Percentiles rank a stretch among this genome's conserved stretches.
Conservation (phyloP, 208 protist genomes). For the Leishmania tropica region DNA sequence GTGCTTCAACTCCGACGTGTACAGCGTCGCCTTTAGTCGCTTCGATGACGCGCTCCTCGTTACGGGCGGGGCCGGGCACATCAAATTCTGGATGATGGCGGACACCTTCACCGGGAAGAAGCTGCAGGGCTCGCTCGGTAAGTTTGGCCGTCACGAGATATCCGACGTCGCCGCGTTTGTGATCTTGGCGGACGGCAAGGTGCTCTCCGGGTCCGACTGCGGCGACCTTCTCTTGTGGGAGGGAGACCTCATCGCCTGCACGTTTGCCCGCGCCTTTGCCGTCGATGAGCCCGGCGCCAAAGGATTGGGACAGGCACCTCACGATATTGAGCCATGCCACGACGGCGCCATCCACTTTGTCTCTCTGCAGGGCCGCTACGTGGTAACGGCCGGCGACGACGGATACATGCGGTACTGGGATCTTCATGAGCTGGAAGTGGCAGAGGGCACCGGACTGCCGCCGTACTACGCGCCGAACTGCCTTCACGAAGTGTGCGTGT, state of each 20-base stretch:
- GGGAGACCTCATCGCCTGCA: conserved; percentile 95
- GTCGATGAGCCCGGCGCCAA: conserved; percentile 25
- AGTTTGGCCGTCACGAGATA: conserved; percentile 98
- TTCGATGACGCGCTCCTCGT: conserved; percentile 92
- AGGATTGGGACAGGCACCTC: conserved; percentile 31
- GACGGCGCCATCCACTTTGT: conserved; percentile 92
- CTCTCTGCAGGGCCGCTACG: conserved; percentile 58
- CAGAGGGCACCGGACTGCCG: conserved; percentile 86
- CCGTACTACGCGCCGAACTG: conserved; percentile 78
- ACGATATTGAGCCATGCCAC: conserved; percentile 62
- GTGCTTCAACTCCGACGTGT: conserved; percentile 96
- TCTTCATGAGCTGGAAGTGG: conserved; percentile 89
- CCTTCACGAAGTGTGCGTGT: conserved; percentile 73
- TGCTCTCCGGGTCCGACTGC: conserved; percentile 94
- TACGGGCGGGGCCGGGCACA: conserved; percentile 95
- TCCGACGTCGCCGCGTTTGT: conserved; percentile 94
- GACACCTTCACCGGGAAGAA: conserved; percentile 98
- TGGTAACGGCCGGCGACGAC: conserved; percentile 96
- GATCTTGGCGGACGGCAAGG: conserved; percentile 95
- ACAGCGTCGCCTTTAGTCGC: conserved; percentile 92
- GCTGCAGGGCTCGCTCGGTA: conserved; percentile 96
- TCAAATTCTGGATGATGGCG: conserved; percentile 99
- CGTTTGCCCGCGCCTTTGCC: conserved; percentile 71
- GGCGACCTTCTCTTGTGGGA: conserved; percentile 98
- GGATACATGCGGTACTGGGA: conserved; percentile 96